A percentile compares a stretch with the other conserved stretches of the same genome.
These are phyloP conservation scores for Candida coquimbonensis DNA, from an alignment of 805 yeast species.

Conservation along the genomic window DNA sequence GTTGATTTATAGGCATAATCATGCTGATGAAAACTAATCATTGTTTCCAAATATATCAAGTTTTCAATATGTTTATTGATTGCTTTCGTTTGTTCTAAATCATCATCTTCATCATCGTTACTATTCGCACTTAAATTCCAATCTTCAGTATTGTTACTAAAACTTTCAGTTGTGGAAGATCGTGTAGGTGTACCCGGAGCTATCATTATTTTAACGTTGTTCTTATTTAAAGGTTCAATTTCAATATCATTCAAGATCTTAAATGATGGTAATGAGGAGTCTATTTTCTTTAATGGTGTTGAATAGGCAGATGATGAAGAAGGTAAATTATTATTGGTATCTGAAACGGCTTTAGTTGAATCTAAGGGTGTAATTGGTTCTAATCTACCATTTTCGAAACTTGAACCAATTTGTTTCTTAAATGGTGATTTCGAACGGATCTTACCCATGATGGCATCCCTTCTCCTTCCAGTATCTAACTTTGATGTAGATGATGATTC, in stretches of 20 bases:
- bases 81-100: constrained; percentile 16
- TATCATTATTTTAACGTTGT: constrained; percentile 1
- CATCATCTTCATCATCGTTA: constrained; percentile 1
- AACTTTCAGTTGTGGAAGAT: background rate
- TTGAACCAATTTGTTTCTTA: constrained; percentile 4
- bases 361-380: too few relatives aligned
- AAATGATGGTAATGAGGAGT: background rate
- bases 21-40: constrained; percentile 18
- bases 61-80: constrained; percentile 9
- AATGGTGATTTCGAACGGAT: constrained; percentile 22
- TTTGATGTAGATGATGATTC: constrained; percentile 1
- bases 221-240: constrained; percentile 18
- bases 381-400: too few relatives aligned
- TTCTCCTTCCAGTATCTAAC: constrained; percentile 11
- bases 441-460: constrained; percentile 14
- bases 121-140: background rate
- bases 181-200: background rate
- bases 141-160: background rate
- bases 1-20: constrained; percentile 11
- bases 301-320: background rate
- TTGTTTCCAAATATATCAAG: constrained; percentile 2
- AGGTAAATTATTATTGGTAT: too few relatives aligned
- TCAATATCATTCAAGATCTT: constrained; percentile 13
- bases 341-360: too few relatives aligned
- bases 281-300: background rate